Evolutionary conservation across 2,329 filamentous ascomycete genomes (phyloP).

Genomic region (Arthrobotrys iridis): DNA sequence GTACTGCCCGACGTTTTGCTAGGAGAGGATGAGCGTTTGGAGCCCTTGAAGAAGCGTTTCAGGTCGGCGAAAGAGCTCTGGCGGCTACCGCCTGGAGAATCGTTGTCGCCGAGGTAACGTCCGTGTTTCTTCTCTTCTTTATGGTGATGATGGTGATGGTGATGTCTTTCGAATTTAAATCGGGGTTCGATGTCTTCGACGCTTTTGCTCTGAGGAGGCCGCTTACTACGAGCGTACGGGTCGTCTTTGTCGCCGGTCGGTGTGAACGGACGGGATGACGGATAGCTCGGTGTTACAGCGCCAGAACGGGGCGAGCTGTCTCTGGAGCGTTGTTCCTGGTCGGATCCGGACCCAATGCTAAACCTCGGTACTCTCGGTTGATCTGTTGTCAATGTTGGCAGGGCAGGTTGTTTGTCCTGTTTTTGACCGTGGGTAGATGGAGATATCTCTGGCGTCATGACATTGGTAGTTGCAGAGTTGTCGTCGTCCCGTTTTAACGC

Average conservation of each 20-base stretch:
- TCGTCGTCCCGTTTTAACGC: slow-evolving; percentile 30
- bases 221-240: slow-evolving; percentile 84
- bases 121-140: slow-evolving; percentile 66
- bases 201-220: slow-evolving; percentile 71
- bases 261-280: slow-evolving; percentile 78
- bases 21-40: slow-evolving; percentile 72
- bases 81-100: slow-evolving; percentile 65
- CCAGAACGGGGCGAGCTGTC: slow-evolving; percentile 71
- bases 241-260: slow-evolving; percentile 83
- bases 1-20: slow-evolving; percentile 64
- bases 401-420: slow-evolving; percentile 53
- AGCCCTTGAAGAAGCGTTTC: slow-evolving; percentile 93
- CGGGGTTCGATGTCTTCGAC: slow-evolving; percentile 77
- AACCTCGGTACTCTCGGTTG: slow-evolving; percentile 63
- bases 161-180: slow-evolving; percentile 81
- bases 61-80: slow-evolving; percentile 91
- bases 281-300: slow-evolving; percentile 68
- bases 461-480: slow-evolving; percentile 61
- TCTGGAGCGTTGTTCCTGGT: slow-evolving; percentile 67
- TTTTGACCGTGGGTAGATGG: slow-evolving; percentile 67
- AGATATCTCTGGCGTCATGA: slow-evolving; percentile 76
- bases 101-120: slow-evolving; percentile 63
- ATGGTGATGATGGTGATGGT: slow-evolving; percentile 62
- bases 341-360: slow-evolving; percentile 69
- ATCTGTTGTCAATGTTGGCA: slow-evolving; percentile 23